These are phyloP conservation scores for Canavalia gladiata DNA, from an alignment of 306 rosid species.

Conservation along the genomic window DNA sequence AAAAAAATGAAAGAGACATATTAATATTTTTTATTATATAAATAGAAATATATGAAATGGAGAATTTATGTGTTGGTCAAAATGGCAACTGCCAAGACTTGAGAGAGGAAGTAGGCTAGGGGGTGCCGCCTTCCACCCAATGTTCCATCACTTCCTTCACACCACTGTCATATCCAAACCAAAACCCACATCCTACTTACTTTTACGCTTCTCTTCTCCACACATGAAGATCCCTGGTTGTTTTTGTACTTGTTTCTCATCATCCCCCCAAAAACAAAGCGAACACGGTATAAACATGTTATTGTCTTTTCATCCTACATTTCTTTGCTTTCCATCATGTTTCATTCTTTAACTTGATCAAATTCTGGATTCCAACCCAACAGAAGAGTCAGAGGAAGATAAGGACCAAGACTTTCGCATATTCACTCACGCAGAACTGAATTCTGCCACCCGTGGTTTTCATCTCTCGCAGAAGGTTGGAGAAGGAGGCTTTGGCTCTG, in stretches of 20 bases:
- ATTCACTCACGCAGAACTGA: slow-evolving; percentile 67
- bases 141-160: not conserved
- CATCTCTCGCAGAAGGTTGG: slow-evolving; percentile 67
- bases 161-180: not conserved
- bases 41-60: no score
- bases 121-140: not conserved
- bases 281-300: slow-evolving; percentile 47
- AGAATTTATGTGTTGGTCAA: not conserved
- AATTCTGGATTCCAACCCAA: slow-evolving; percentile 7
- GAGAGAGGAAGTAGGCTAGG: no score
- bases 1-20: no score
- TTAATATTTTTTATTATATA: no score
- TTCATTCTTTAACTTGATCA: not conserved
- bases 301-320: not conserved
- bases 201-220: slow-evolving; percentile 15
- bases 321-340: not conserved
- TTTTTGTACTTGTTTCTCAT: slow-evolving; percentile 39
- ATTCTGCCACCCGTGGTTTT: slow-evolving; percentile 68
- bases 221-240: slow-evolving; percentile 48
- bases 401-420: slow-evolving; percentile 59
- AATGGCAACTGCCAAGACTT: not conserved
- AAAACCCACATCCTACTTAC: not conserved
- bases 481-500: slow-evolving; percentile 80
- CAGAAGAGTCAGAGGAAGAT: slow-evolving; percentile 51
- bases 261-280: slow-evolving; percentile 39